Base-by-base conservation (phyloP, 164 flowering plant species). In the Magnolia kwangsiensis region DNA sequence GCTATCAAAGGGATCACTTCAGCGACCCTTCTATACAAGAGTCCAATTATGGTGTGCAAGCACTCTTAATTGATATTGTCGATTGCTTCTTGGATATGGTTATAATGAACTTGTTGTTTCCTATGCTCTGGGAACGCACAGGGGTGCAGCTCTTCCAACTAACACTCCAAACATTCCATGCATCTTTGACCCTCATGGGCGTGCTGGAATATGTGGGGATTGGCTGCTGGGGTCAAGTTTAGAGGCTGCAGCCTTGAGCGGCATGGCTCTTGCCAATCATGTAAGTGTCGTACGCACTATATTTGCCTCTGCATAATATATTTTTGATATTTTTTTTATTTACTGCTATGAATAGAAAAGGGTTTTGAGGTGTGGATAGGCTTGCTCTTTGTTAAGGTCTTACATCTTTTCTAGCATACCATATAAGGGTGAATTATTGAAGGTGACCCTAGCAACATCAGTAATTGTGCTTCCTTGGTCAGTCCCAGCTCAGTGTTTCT, bases 61-160 rank as follows among this genome's bases (percentile, higher is more conserved):
- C 18, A 55, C 69, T 72, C 37, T 72, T 63, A 31, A 9, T 3
- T 19, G 63, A 50, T 64, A 7, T 51, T 31, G 50, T 63, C 49
- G 4, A 63, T 37, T 71, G 21, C 14, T 1, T 31, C 67, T 37
- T 75, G 31, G 49, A n/a, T 66, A 65, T 27, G 55, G 72, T 14
- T 71, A 3, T 2, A 64, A 51, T 45, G 0, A 19, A 55, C 61
- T 72, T 24, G 63, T 72, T 24, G 63, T 24, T 67, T 66, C 68
- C 64, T 23, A 20, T 77, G 31, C 21, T 51, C 31, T 79, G 79
- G 75, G 73, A 45, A 72, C 79, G 49, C 80, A 67, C 85, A 95
- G 98, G 99, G 99, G 99, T 81, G 98, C 98, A 23, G 99, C 98
- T 79, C 97, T 94, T 79, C 98, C 99, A 55, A 93, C 92, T 7